Evolutionary conservation across 2,329 filamentous ascomycete species (phyloP), one percentile per base, ranked within the genome.

Genomic region (Ploettnerulaceae sp.): DNA sequence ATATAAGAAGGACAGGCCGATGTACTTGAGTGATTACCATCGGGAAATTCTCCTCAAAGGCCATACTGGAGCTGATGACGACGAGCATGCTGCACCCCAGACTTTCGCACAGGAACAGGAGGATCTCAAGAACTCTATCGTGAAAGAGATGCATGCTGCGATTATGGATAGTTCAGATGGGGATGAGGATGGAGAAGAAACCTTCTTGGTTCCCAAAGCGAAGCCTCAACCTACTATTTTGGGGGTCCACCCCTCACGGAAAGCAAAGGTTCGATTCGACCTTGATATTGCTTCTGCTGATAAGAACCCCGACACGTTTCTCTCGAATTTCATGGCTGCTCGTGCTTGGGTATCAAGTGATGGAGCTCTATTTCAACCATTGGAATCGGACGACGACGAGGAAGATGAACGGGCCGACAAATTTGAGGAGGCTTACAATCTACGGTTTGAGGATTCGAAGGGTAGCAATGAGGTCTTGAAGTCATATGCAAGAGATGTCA

Each of bases 291-390:
- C 80, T 37, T 77, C 79, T 48, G 89, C 93, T 28, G 86, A 95
- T 60, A 86, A 88, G 65, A 83, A 98, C 63, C 93, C 91, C 0
- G 91, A 97, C 62, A 84, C 79, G 1, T 98, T 89, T 65, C 71
- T 98, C n/a, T 91, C 88, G 45, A 95, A 96, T 66, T 98, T 95
- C 69, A 80, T 98, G 77, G 79, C 85, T n/a, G 78, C 90, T 6
- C 82, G 90, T 49, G 91, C 90, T 12, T 98, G 93, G 93, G 77
- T 91, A 5, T 80, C 86, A 0, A 76, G 77, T 7, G 79, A 78
- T 42, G 74, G 73, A 32, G 73, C 78, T 17, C 76, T 77, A 32
- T 89, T 87, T 67, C 75, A 90, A 58, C 86, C 90, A 0, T 86
- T 98, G 47, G 89, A 96, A 62, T 95, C 89, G 0, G 93, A 98